Conservation (phyloP, 208 protist genomes). For the Acanthamoeba triangularis region DNA sequence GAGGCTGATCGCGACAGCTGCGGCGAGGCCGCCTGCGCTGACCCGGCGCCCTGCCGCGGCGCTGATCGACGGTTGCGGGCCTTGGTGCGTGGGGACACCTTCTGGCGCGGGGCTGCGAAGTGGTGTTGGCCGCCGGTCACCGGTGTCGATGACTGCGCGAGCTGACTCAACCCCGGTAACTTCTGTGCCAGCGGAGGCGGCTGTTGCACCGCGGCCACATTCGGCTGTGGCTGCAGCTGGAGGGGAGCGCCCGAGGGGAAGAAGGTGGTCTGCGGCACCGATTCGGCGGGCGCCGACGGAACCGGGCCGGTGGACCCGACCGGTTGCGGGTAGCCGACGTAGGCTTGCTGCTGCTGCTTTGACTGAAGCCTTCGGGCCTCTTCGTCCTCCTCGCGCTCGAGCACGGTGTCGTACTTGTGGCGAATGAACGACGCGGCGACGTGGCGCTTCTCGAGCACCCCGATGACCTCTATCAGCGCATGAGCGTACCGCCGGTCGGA, state of each 20-base stretch:
- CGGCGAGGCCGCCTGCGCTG: not conserved
- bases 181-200: not conserved
- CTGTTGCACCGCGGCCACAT: not conserved
- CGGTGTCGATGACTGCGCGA: not conserved
- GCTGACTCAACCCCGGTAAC: not conserved
- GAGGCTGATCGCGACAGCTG: not conserved
- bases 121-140: not conserved
- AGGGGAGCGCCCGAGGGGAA: no score
- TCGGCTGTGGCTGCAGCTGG: no score
- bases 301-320: no score
- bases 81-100: not conserved
- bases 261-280: not conserved
- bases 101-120: not conserved
- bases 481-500: not conserved
- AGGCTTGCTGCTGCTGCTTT: not conserved
- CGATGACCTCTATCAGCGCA: not conserved
- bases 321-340: no score
- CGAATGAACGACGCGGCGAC: not conserved
- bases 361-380: not conserved
- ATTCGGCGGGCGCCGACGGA: not conserved
- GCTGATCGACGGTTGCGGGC: not conserved
- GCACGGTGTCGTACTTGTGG: constrained; percentile 10
- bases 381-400: not conserved
- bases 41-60: not conserved
- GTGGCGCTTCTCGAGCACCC: constrained; percentile 1